These are phyloP conservation scores for Dichotomocladium elegans DNA, from an alignment of 371 early-diverging fungal genomes.

Conservation along the genomic window DNA sequence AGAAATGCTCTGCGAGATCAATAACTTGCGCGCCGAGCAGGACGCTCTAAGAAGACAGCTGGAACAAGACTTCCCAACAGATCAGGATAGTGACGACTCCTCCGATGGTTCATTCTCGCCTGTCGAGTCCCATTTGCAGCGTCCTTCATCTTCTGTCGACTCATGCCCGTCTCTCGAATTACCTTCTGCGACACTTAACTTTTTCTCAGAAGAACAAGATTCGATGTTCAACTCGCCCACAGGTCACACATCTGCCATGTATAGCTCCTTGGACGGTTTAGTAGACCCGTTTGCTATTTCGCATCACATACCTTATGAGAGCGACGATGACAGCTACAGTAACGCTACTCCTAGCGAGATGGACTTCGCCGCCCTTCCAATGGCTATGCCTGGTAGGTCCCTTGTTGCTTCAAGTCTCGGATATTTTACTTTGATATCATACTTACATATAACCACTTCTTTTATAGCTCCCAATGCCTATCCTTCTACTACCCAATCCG, in stretches of 20 bases:
- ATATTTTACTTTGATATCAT: background rate
- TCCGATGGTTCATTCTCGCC: conserved; percentile 5
- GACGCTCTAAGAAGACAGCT: conserved; percentile 22
- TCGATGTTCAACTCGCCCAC: background rate
- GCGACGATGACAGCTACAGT: conserved; percentile 12
- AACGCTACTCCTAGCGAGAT: conserved; percentile 6
- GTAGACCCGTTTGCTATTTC: too few species aligned
- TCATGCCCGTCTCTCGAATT: conserved; percentile 11
- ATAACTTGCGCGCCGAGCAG: conserved; percentile 28
- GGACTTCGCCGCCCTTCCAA: background rate
- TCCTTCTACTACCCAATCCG: background rate
- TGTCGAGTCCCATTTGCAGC: too few species aligned
- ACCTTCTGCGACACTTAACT: background rate
- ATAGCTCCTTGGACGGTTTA: background rate
- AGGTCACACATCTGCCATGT: background rate
- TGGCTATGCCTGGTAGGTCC: background rate
- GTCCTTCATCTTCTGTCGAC: background rate
- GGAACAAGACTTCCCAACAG: background rate
- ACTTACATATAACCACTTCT: background rate
- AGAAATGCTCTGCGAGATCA: conserved; percentile 22
- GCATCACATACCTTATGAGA: background rate
- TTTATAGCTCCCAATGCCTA: background rate
- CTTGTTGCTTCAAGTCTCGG: too few species aligned
- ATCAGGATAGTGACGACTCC: background rate
- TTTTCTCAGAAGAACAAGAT: background rate